Conservation (phyloP, 352 stramenopile genomes). For the Phytophthora ohioensis region DNA sequence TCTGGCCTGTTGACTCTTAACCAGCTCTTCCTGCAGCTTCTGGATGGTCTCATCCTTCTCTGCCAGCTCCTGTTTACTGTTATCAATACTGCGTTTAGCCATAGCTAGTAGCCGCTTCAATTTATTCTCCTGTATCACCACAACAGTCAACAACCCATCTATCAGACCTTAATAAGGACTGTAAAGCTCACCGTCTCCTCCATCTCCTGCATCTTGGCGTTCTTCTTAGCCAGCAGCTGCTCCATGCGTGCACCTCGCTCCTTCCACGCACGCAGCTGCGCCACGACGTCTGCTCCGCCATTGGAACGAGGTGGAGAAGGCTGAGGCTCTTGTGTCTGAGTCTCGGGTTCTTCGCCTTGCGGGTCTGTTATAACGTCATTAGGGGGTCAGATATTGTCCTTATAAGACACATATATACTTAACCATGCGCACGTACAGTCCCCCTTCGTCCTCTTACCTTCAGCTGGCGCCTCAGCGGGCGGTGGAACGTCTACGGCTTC, state of each 20-base stretch:
- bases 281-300: constrained; percentile 24
- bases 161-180: background rate
- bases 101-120: constrained; percentile 85
- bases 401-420: background rate
- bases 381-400: background rate
- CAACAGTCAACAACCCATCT: constrained; percentile 1
- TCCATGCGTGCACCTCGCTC: constrained; percentile 71
- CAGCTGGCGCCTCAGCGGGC: background rate
- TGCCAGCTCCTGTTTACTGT: constrained; percentile 83
- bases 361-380: constrained; percentile 12
- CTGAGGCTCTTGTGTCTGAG: constrained; percentile 3
- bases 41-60: constrained; percentile 72
- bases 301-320: constrained; percentile 34
- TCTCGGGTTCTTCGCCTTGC: constrained; percentile 19
- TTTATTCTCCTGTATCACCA: constrained; percentile 64
- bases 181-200: constrained; percentile 68
- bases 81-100: constrained; percentile 92
- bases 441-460: constrained; percentile 33
- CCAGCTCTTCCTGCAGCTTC: constrained; percentile 57
- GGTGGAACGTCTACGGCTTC: constrained; percentile 22
- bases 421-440: constrained; percentile 11
- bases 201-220: constrained; percentile 75
- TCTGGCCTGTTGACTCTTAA: constrained; percentile 43
- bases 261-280: constrained; percentile 64
- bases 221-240: constrained; percentile 74